Percentiles rank a stretch among this genome's conserved stretches.
phyloP scores from a whole-genome alignment of 2,329 filamentous ascomycete species.

The Ceratocystis smalleyi region DNA sequence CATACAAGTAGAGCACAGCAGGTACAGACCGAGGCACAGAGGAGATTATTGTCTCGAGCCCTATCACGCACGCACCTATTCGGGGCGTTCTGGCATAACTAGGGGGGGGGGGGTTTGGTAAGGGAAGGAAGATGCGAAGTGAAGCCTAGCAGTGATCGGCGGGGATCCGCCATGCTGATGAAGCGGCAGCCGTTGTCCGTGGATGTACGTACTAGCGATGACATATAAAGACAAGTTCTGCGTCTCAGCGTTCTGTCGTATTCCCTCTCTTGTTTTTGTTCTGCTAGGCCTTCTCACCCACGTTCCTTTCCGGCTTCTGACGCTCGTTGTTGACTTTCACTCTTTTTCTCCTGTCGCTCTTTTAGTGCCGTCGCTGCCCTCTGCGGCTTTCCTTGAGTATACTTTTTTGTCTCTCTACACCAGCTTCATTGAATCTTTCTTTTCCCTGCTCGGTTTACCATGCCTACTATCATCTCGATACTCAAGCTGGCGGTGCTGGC shows the following conservation, averaged over 20 bases:
- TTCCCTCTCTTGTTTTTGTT: background rate
- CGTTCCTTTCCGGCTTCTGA: background rate
- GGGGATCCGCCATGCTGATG: background rate
- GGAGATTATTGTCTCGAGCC: background rate
- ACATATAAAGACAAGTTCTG: background rate
- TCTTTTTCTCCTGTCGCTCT: background rate
- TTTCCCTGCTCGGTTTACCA: background rate
- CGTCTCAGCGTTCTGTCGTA: background rate
- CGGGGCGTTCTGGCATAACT: no score
- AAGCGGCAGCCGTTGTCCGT: background rate
- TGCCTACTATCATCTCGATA: slow-evolving; percentile 8
- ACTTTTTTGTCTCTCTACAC: background rate
- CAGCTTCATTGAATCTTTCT: background rate
- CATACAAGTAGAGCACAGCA: background rate
- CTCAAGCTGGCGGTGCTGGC: slow-evolving; percentile 9
- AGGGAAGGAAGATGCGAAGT: no score
- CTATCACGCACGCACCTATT: background rate
- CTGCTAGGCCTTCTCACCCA: background rate
- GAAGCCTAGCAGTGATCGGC: background rate
- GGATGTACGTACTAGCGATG: background rate
- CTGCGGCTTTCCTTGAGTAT: background rate
- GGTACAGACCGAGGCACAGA: background rate
- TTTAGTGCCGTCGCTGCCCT: background rate
- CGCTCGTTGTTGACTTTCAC: background rate
- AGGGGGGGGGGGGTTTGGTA: no score